These are phyloP conservation scores for Firmiana major DNA, from an alignment of 345 rosid genomes.

Conservation along the genomic window DNA sequence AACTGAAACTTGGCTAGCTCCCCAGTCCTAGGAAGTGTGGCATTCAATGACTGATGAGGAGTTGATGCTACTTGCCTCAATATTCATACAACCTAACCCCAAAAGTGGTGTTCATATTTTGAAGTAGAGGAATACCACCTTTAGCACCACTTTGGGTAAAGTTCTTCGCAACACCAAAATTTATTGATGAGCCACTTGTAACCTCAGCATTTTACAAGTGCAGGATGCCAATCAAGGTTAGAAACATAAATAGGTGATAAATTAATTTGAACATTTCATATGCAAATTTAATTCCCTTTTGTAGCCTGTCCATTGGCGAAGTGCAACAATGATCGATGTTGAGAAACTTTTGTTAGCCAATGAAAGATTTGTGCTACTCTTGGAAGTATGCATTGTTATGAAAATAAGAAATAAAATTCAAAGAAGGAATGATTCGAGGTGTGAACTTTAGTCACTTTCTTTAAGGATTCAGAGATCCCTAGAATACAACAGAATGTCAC, in stretches of 20 bases:
- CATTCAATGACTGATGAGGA: conserved; percentile 43
- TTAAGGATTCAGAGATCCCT: too few species aligned
- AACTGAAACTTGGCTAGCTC: neutral
- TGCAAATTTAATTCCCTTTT: neutral
- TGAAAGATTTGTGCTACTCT: conserved; percentile 33
- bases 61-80: conserved; percentile 25
- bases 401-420: too few species aligned
- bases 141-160: conserved; percentile 52
- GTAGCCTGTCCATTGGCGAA: conserved; percentile 36
- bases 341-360: conserved; percentile 34
- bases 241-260: neutral
- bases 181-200: neutral
- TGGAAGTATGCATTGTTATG: conserved; percentile 38
- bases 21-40: conserved; percentile 9
- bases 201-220: conserved; percentile 24
- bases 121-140: conserved; percentile 36
- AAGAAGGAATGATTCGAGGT: too few species aligned
- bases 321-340: conserved; percentile 28
- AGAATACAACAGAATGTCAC: too few species aligned
- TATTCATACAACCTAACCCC: conserved; percentile 22
- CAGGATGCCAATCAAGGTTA: conserved; percentile 37
- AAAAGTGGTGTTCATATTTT: conserved; percentile 52
- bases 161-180: conserved; percentile 44
- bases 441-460: too few species aligned
- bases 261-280: neutral